Base-by-base conservation (phyloP, 495 filamentous ascomycete genomes). In the Penicillium antarcticum region DNA sequence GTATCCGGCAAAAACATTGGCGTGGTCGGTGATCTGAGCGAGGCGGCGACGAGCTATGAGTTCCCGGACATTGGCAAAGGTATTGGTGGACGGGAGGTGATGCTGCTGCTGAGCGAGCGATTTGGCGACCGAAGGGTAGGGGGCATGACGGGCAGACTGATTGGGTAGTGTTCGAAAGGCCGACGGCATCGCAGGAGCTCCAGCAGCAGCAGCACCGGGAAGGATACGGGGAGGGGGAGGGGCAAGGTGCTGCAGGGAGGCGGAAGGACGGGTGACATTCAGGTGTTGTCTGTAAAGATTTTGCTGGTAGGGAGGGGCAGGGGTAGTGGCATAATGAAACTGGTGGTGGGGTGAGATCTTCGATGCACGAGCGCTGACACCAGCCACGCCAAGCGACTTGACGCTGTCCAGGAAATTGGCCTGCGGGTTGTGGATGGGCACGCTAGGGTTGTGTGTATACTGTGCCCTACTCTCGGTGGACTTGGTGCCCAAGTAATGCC, bases 381-480 rank as follows among this genome's bases (percentile, higher is more conserved):
- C 55, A 56, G 56, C 60, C 60, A 66, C 51, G 66, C 67, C 67
- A 70, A 71, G 67, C 53, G 75, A 69, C 66, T 73, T 71, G 54
- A 78, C 71, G 58, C 70, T 77, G 57, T 81, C 77, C 42, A 82
- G 69, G 74, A 84, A 80, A 72, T 80, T 84, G 51, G 80, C 74
- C 52, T 71, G 73, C 49, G 73, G 73, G 63, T 85, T 80, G 68
- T 81, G 77, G 63, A 79, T 61, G 52, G 72, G 55, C 40, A 80
- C 83, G 34, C 71, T 70, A 52, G 79, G 83, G 73, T 95, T 86
- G 56, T 94, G 87, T 24, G 94, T 96, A 74, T 91, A 98, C 63
- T 95, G 88, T 38, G 89, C 86, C 69, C 86, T 91, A 60, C 91
- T 87, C 63, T 98, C 94, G 16, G 94, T 97, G 39, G 92, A 97